Evolutionary conservation across 192 early-diverging fungal genomes (phyloP).

Genomic region (Backusella australiensis): DNA sequence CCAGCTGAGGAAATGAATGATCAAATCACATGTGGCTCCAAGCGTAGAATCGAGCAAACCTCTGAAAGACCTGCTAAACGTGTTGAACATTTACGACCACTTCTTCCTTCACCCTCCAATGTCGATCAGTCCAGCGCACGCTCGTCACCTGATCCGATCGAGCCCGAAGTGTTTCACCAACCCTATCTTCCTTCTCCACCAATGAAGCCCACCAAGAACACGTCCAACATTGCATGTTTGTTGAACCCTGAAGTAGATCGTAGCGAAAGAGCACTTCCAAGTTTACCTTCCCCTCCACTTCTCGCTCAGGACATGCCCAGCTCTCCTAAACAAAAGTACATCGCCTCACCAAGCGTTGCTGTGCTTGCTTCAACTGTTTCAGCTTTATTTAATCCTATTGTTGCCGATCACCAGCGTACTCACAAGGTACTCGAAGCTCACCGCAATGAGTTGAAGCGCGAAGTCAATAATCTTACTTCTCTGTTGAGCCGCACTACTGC

Average conservation of each 20-base stretch:
- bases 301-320: slow-evolving; percentile 35
- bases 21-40: background rate
- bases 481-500: slow-evolving; percentile 52
- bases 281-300: slow-evolving; percentile 28
- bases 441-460: slow-evolving; percentile 52
- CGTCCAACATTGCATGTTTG: slow-evolving; percentile 19
- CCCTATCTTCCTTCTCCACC: slow-evolving; percentile 28
- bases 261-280: background rate
- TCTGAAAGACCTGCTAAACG: slow-evolving; percentile 4
- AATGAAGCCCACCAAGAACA: slow-evolving; percentile 11
- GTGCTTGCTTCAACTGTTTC: slow-evolving; percentile 28
- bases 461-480: slow-evolving; percentile 51
- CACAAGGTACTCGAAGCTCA: slow-evolving; percentile 52
- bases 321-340: background rate
- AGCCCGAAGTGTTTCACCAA: slow-evolving; percentile 23
- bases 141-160: slow-evolving; percentile 13
- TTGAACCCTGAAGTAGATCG: slow-evolving; percentile 27
- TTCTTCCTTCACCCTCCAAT: slow-evolving; percentile 2
- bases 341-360: slow-evolving; percentile 32
- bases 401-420: slow-evolving; percentile 13
- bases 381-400: slow-evolving; percentile 3
- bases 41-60: background rate
- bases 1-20: background rate
- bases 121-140: background rate
- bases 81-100: slow-evolving; percentile 13